These are phyloP conservation scores for Boletus rubescentipes DNA, from an alignment of 768 basidiomycete genomes.

Conservation along the genomic window DNA sequence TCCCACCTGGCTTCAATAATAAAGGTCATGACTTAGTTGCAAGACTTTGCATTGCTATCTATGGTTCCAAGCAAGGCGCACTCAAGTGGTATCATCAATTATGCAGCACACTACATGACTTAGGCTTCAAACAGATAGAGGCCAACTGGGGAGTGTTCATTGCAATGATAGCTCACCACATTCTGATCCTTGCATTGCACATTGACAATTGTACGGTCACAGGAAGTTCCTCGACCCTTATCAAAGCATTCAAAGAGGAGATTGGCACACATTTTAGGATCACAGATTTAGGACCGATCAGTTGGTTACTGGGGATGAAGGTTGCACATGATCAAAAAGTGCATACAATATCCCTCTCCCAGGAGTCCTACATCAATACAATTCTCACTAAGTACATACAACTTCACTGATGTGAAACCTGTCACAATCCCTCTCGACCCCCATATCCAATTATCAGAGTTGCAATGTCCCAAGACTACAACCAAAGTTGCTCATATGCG, in stretches of 20 bases:
- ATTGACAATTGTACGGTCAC: conserved; percentile 5
- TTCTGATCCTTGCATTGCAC: not conserved
- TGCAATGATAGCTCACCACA: not conserved
- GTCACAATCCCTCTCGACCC: not conserved
- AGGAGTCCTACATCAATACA: too few species aligned
- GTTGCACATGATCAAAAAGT: not conserved
- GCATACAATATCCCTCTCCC: not conserved
- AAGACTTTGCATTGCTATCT: too few species aligned
- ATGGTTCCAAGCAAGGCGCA: too few species aligned
- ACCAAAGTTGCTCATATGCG: not conserved
- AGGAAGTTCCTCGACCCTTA: not conserved
- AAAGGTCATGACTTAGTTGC: too few species aligned
- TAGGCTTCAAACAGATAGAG: not conserved
- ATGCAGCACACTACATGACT: fast-evolving
- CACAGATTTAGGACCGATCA: not conserved
- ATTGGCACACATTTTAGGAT: not conserved
- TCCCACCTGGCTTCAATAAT: too few species aligned
- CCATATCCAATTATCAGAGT: not conserved
- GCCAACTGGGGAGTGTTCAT: not conserved
- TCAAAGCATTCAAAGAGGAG: not conserved
- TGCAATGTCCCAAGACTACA: too few species aligned
- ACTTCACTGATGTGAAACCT: not conserved
- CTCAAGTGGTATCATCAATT: conserved; percentile 6
- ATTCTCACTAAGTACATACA: too few species aligned
- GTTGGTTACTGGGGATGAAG: conserved; percentile 3